Evolutionary conservation across 306 rosid species (phyloP).

Genomic region (Pyrus communis): DNA sequence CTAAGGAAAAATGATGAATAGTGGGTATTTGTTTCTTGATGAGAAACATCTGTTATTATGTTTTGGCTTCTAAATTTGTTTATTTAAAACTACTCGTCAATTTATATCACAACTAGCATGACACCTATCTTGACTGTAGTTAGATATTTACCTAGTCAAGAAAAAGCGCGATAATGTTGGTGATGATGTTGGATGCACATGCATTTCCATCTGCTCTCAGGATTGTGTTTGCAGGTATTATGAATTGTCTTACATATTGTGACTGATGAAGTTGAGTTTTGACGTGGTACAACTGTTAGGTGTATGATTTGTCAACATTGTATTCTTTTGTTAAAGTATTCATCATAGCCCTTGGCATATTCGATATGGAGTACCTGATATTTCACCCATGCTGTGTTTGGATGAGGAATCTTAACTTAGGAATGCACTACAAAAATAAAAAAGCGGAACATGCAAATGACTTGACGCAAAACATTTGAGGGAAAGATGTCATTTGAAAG

Average conservation of each 20-base stretch:
- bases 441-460: too few species aligned
- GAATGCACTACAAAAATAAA: too few species aligned
- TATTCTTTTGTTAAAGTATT: background rate
- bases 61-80: background rate
- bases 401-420: too few species aligned
- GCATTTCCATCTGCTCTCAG: conserved; percentile 55
- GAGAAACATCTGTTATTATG: background rate
- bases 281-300: background rate
- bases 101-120: conserved; percentile 1
- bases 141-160: conserved; percentile 79
- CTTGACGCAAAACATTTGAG: too few species aligned
- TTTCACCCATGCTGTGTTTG: background rate
- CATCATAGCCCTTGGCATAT: background rate
- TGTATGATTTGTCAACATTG: background rate
- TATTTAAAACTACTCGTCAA: background rate
- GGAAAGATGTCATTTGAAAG: too few species aligned
- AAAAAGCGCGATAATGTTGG: conserved; percentile 64
- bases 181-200: conserved; percentile 76
- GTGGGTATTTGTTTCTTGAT: conserved; percentile 1
- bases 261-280: background rate
- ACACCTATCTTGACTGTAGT: conserved; percentile 39
- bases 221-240: conserved; percentile 88
- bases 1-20: background rate
- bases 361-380: background rate
- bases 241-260: background rate